Base-by-base conservation (phyloP, 352 stramenopile species). In the Globisporangium middletonii region DNA sequence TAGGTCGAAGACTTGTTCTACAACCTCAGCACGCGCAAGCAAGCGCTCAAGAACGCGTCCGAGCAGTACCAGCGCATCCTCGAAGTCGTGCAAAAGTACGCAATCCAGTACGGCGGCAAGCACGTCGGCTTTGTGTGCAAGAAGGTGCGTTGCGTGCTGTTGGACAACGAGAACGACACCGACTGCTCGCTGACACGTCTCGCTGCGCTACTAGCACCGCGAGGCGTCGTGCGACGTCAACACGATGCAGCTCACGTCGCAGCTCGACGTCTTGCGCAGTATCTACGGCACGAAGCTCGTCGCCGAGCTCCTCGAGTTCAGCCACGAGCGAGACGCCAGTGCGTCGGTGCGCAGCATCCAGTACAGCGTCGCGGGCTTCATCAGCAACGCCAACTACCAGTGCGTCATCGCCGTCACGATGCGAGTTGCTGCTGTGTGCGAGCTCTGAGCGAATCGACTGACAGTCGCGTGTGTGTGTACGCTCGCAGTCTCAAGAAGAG, bases 1-100 rank as follows among this genome's bases (percentile, higher is more conserved):
- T 37, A 90, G 83, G 89, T 97, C 9, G 89, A 99, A 54, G 97
- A 99, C 71, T 76, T 99, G 44, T 99, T 99, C 77, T 98, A 99
- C 76, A 99, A 99, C 67, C 80, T 99, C 43, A 89, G 84, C 27
- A 97, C 95, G 53, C 79, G 97, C 27, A 83, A 89, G 55, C 78
- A 96, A 48, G 93, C 93, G 35, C 86, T 99, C 37, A 95, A 95
- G 58, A 97, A 96, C 64, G 69, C 78, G 42, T 85, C 77, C 2
- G 96, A 99, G 62, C 95, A 99, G 68, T 98, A 98, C 68, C 77
- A 77, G 53, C 78, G 79, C 23, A 96, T 98, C 30, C 65, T 99
- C 28, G 89, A 97, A 47, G 86, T 99, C n/a, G 79, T 98, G n/a
- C 95, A 98, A 55, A 86, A 88, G 41, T 99, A 99, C 74, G 92